phyloP scores from a whole-genome alignment of 2,329 filamentous ascomycete species.

The Colletotrichum gigasporum region DNA sequence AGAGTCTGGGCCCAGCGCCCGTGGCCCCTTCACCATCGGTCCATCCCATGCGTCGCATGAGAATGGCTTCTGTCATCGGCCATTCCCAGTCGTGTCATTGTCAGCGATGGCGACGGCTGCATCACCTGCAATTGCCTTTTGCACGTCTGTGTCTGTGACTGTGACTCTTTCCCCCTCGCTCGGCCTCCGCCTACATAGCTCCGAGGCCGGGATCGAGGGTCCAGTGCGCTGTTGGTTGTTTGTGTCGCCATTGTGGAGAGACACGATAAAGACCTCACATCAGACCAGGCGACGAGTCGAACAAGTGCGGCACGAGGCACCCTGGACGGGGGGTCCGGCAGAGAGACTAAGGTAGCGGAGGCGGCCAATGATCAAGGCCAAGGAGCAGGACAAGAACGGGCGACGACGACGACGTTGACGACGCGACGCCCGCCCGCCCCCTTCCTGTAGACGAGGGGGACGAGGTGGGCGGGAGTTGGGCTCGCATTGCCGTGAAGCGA shows the following conservation, averaged over 20 bases:
- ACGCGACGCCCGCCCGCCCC: not conserved
- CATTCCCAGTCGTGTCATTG: not conserved
- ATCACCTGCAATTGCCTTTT: conserved; percentile 22
- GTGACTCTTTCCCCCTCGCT: not conserved
- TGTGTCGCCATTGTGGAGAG: conserved; percentile 4
- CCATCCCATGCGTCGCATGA: conserved; percentile 14
- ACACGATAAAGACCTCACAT: not conserved
- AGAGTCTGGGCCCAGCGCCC: conserved; percentile 6
- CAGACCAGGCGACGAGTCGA: not conserved
- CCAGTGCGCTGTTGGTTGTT: not conserved
- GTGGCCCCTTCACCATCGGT: not conserved
- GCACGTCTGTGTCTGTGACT: too few species aligned
- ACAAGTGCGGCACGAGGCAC: too few species aligned
- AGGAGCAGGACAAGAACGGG: conserved; percentile 2
- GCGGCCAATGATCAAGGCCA: conserved; percentile 10
- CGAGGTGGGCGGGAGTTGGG: not conserved
- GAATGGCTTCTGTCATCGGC: not conserved
- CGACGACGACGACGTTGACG: conserved; percentile 3
- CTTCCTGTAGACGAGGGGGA: not conserved
- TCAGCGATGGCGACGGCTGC: not conserved
- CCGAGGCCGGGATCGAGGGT: conserved; percentile 10
- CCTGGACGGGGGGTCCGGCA: not conserved
- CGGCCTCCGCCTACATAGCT: not conserved
- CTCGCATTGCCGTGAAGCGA: conserved; percentile 12
- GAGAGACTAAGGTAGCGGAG: not conserved